Base-by-base conservation (phyloP, 768 basidiomycete species). In the Cyclocybe cylindracea region DNA sequence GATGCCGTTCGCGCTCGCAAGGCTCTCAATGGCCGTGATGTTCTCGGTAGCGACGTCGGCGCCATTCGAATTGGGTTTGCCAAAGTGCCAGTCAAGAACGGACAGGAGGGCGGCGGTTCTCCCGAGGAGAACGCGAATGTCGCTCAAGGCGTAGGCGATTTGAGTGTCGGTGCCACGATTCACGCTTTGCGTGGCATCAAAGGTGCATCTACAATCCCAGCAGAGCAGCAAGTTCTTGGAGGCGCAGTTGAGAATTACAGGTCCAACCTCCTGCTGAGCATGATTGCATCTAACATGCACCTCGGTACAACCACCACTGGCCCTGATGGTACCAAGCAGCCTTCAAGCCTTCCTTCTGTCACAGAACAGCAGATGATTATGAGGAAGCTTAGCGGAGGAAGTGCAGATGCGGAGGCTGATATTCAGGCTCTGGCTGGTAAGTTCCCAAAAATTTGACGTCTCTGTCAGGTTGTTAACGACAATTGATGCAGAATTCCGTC, bases 301-400 rank as follows among this genome's bases (percentile, higher is more conserved):
- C 80, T 74, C 45, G 71, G 77, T n/a, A 68, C 79, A 24, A 24
- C 24, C 24, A 24, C 24, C 10, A 78, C 76, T 55, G 70, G 74
- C 49, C 70, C 75, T 34, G 89, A 88, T 54, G 82, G 82, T 29
- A 65, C 75, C 46, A 87, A 87, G 65, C 77, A 84, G 37, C 75
- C 83, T 55, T 82, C 83, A n/a, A 87, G 84, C 82, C 70, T 77
- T 31, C 79, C 85, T 7, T 83, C 85, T 5, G 84, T 95, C 48
- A 94, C 91, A 2, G 96, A 98, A 70, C 91, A 94, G 66, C 95
- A 98, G 70, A 91, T 97, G 89, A 88, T 99, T 57, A 89, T 98
- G 89, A 84, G 86, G 63, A 94, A 98, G 68, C 78, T 99, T 14
- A 87, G 89, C 62, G 84, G 76, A 24, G 88, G 94, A 35, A 79